Percentiles rank a stretch among this genome's conserved stretches.
These are phyloP conservation scores for Lachancea fermentati DNA, from an alignment of 805 yeast genomes.

Conservation along the genomic window DNA sequence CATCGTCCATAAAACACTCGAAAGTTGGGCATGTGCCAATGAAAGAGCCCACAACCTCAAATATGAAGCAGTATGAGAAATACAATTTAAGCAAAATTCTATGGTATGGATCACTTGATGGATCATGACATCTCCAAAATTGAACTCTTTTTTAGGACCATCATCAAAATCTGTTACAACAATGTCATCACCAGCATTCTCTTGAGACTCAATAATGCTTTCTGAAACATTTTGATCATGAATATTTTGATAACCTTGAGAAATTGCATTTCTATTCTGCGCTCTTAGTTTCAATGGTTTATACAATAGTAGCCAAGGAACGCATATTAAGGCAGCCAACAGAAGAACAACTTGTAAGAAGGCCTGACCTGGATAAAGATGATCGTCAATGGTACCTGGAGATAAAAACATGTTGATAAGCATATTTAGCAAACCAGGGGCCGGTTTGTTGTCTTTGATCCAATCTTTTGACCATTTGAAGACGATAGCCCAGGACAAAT, in stretches of 20 bases:
- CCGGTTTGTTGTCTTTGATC: slow-evolving; percentile 67
- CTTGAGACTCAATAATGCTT: slow-evolving; percentile 34
- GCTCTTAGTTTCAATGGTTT: slow-evolving; percentile 74
- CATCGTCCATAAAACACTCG: slow-evolving; percentile 95
- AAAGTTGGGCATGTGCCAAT: slow-evolving; percentile 92
- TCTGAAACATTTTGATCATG: slow-evolving; percentile 31
- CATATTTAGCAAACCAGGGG: slow-evolving; percentile 94
- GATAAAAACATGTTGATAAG: slow-evolving; percentile 90
- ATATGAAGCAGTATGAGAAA: slow-evolving; percentile 97
- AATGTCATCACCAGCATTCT: slow-evolving; percentile 47
- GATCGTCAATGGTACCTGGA: slow-evolving; percentile 84
- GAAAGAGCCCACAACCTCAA: slow-evolving; percentile 96
- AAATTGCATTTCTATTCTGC: slow-evolving; percentile 44
- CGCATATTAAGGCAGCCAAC: slow-evolving; percentile 75
- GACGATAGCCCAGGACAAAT: slow-evolving; percentile 75
- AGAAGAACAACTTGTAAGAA: slow-evolving; percentile 67
- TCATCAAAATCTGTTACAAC: slow-evolving; percentile 43
- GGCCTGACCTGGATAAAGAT: slow-evolving; percentile 74
- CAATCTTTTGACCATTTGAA: slow-evolving; percentile 96
- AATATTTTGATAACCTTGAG: slow-evolving; percentile 38
- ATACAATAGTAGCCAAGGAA: slow-evolving; percentile 82
- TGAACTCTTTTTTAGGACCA: slow-evolving; percentile 41
- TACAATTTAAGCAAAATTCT: slow-evolving; percentile 95
- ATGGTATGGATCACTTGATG: slow-evolving; percentile 97
- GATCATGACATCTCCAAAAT: slow-evolving; percentile 90